A percentile compares a stretch with the other conserved stretches of the same genome.
Conservation (phyloP, 208 protist genomes). For the Wallacemonas sp. region DNA sequence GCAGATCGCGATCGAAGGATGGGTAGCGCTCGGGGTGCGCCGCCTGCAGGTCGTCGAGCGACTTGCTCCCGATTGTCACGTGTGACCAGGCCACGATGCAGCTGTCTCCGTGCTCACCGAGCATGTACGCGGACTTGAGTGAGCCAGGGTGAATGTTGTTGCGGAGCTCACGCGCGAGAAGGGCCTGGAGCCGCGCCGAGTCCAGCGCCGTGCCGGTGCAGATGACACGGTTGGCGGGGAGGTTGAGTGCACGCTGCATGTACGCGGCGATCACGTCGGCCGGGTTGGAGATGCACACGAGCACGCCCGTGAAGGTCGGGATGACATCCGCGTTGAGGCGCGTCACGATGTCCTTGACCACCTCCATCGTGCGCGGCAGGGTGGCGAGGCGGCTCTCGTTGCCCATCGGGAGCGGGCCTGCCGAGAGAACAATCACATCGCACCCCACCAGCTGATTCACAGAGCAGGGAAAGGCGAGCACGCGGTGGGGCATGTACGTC, state of each 20-base stretch:
- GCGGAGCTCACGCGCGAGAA: conserved; percentile 31
- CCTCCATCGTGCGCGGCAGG: conserved; percentile 39
- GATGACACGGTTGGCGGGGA: conserved; percentile 44
- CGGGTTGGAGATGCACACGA: conserved; percentile 50
- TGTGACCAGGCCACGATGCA: conserved; percentile 50
- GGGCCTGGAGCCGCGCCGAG: conserved; percentile 40
- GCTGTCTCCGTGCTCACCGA: conserved; percentile 54
- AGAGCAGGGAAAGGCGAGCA: conserved; percentile 21
- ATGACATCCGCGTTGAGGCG: conserved; percentile 31
- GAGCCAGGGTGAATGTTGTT: conserved; percentile 33
- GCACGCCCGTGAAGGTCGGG: conserved; percentile 35
- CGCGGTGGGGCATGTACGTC: conserved; percentile 43
- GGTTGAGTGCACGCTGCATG: conserved; percentile 35
- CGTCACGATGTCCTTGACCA: conserved; percentile 32
- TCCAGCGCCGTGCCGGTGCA: conserved; percentile 48
- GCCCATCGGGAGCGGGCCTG: conserved; percentile 31
- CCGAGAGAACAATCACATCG: conserved; percentile 43
- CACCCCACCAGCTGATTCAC: conserved; percentile 31
- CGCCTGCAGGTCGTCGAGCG: conserved; percentile 38
- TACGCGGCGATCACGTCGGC: conserved; percentile 41
- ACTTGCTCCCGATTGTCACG: conserved; percentile 34
- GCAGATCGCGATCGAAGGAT: conserved; percentile 32
- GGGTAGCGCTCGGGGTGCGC: conserved; percentile 40
- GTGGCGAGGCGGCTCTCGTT: conserved; percentile 36
- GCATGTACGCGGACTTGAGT: conserved; percentile 51